phyloP scores from a whole-genome alignment of 2,329 filamentous ascomycete genomes.

The Ascochyta viciae-villosae region DNA sequence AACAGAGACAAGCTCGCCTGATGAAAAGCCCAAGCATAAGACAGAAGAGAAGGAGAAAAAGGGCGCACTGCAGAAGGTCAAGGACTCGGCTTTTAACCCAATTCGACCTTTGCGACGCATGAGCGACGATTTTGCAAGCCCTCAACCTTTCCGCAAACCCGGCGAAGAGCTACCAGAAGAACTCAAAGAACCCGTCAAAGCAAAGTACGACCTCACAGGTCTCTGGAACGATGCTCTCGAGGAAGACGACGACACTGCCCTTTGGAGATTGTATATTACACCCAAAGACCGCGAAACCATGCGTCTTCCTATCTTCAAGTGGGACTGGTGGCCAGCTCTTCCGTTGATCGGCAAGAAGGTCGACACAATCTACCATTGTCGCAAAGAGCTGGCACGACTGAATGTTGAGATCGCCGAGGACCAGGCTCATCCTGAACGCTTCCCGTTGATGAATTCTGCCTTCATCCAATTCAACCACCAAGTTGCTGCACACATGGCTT shows the following conservation, averaged over 20 bases:
- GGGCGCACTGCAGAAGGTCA: constrained; percentile 30
- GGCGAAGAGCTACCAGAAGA: constrained; percentile 49
- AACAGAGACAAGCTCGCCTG: constrained; percentile 35
- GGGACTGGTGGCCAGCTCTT: constrained; percentile 77
- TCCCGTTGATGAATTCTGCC: constrained; percentile 91
- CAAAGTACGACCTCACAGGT: constrained; percentile 40
- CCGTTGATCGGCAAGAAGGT: constrained; percentile 87
- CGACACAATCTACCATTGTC: constrained; percentile 91
- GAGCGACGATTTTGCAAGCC: constrained; percentile 51
- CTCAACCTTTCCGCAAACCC: constrained; percentile 51
- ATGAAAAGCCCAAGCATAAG: constrained; percentile 26
- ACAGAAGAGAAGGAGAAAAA: constrained; percentile 29
- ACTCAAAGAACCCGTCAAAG: constrained; percentile 31
- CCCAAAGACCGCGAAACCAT: constrained; percentile 86
- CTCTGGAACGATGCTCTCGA: constrained; percentile 40
- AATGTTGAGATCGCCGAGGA: constrained; percentile 93
- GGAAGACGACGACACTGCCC: constrained; percentile 52
- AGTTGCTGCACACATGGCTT: constrained; percentile 97
- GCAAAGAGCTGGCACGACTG: constrained; percentile 82
- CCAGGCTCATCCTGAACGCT: constrained; percentile 83
- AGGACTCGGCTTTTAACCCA: constrained; percentile 29
- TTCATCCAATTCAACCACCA: constrained; percentile 99
- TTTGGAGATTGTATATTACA: constrained; percentile 84
- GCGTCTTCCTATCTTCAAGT: constrained; percentile 65
- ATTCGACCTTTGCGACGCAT: constrained; percentile 35